phyloP scores from a whole-genome alignment of 73 alveolate genomes.

The Paramecium sexaurelia region DNA sequence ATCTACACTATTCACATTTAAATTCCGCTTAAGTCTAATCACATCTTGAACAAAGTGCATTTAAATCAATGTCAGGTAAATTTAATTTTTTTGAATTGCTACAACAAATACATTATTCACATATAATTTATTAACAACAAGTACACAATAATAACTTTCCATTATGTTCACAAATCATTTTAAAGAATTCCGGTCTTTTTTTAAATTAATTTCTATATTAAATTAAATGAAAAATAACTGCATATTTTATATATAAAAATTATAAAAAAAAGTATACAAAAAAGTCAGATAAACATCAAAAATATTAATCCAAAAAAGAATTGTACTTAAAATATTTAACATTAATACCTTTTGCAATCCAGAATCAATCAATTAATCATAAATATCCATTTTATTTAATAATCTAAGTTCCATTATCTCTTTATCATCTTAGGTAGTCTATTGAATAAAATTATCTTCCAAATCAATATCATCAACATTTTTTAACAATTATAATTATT shows the following conservation, averaged over 20 bases:
- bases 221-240: not conserved
- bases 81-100: not conserved
- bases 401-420: not conserved
- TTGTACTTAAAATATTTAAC: not conserved
- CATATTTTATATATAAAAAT: not conserved
- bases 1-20: not conserved
- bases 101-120: slow-evolving; percentile 33
- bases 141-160: not conserved
- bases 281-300: not conserved
- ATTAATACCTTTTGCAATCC: not conserved
- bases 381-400: not conserved
- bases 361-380: slow-evolving; percentile 19
- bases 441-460: not conserved
- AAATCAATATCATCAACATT: not conserved
- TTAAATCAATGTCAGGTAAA: not conserved
- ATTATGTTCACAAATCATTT: not conserved
- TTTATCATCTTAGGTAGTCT: not conserved
- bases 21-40: not conserved
- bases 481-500: not conserved
- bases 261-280: not conserved
- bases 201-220: not conserved
- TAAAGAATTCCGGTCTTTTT: not conserved
- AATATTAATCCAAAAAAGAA: not conserved
- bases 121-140: not conserved
- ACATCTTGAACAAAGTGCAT: not conserved